A percentile compares a stretch with the other conserved stretches of the same genome.
These are phyloP conservation scores for Termitomyces sp. DNA, from an alignment of 768 basidiomycete species.

Conservation along the genomic window DNA sequence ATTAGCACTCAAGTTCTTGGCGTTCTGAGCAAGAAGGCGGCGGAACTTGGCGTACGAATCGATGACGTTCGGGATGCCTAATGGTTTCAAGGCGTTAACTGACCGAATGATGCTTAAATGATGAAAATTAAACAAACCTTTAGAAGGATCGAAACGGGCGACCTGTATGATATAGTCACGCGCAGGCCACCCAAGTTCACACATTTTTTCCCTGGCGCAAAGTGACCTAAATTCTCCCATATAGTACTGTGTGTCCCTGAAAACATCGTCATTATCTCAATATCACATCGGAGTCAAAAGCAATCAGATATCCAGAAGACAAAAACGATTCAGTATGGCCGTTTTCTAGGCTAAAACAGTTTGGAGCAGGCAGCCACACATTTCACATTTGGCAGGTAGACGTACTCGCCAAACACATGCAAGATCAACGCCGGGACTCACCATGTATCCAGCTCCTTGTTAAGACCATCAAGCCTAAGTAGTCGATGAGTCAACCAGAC, in stretches of 20 bases:
- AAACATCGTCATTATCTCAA: background rate
- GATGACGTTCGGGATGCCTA: constrained; percentile 80
- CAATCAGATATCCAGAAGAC: background rate
- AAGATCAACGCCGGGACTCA: constrained; percentile 10
- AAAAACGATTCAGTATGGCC: background rate
- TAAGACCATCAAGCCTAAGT: constrained; percentile 83
- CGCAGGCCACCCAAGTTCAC: constrained; percentile 68
- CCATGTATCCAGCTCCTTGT: constrained; percentile 78
- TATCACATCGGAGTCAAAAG: background rate
- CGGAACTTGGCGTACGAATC: constrained; percentile 87
- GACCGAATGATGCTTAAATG: background rate
- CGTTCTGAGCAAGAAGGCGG: constrained; percentile 44
- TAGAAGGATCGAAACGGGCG: constrained; percentile 90
- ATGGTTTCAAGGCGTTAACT: constrained; percentile 9
- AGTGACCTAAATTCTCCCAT: constrained; percentile 83
- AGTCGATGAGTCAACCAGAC: background rate
- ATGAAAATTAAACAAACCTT: constrained; percentile 23
- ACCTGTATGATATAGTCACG: constrained; percentile 88
- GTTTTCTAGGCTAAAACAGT: too few relatives aligned
- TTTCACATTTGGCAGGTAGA: too few relatives aligned
- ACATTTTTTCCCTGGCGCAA: constrained; percentile 77
- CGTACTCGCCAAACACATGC: background rate
- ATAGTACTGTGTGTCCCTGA: constrained; percentile 75
- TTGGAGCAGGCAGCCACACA: background rate
- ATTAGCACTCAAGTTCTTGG: constrained; percentile 35